Evolutionary conservation across 495 filamentous ascomycete genomes (phyloP), one percentile per base, ranked within the genome.

Genomic region (Aspergillus homomorphus): DNA sequence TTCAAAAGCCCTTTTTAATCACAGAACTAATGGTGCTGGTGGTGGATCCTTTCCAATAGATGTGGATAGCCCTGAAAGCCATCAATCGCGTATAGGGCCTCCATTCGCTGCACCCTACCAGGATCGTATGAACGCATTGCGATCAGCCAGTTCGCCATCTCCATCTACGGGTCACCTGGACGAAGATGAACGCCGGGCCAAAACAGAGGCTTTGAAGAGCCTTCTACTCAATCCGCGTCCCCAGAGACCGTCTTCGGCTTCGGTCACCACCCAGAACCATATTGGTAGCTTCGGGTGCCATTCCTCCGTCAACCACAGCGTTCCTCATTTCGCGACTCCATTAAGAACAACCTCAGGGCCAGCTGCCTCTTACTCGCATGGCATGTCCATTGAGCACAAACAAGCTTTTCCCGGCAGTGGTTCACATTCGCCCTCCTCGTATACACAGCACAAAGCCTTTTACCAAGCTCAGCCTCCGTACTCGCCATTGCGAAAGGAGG

Each of bases 71-170:
- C 73, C 74, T 20, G 66, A 69, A 3, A 56, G 60, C 20, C 73
- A 78, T 19, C 68, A 74, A 14, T 72, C 74, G 12, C 69, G 77
- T 4, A 78, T 86, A 57, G 84, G 83, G 1, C 84, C 86, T 28
- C 79, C 86, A 3, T 88, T 89, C 67, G 86, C 86, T 0, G 83
- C 83, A 0, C 85, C 87, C 0, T 90, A 85, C 54, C 77, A 82
- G 20, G 83, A 89, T 53, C 81, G 85, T 28, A 85, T 89, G 69
- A 80, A 82, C 56, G 84, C 82, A 16, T 74, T 85, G 50, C 72
- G 75, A 19, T 66, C 74, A 19, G 59, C 69, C 23, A 71, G 63
- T 48, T 66, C 68, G 46, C 59, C 64, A 16, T 60, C 66, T 7
- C 60, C 59, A 15, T 52, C 63, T 5, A 55, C 62, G 18, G 56